Percentiles rank a stretch among this genome's conserved stretches.
Conservation (phyloP, 306 rosid species). For the Castanospermum australe region DNA sequence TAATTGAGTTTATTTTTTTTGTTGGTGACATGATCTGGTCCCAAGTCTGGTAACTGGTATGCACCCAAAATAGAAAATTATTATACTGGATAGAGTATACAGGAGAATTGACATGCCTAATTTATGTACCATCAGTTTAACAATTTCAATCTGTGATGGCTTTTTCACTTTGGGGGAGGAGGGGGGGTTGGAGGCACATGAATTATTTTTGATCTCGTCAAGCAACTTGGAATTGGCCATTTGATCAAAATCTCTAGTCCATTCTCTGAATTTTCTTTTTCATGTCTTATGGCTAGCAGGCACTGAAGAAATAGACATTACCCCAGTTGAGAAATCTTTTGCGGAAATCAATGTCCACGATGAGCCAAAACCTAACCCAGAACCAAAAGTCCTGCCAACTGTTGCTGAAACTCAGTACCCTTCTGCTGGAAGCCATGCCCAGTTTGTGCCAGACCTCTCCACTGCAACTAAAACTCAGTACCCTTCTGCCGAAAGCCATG, state of each 20-base stretch:
- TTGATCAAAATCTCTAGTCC: too few species aligned
- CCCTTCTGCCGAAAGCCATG: constrained; percentile 26
- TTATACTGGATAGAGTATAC: too few species aligned
- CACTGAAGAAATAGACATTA: constrained; percentile 32
- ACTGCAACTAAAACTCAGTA: neutral
- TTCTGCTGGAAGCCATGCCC: neutral
- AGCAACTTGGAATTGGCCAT: too few species aligned
- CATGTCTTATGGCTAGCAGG: constrained; percentile 12
- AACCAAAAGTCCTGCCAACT: neutral
- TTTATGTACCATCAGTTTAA: neutral
- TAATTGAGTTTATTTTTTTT: neutral
- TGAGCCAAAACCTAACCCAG: constrained; percentile 13
- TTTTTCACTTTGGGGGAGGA: too few species aligned
- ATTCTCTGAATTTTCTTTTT: neutral
- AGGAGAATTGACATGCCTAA: neutral
- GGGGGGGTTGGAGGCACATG: too few species aligned
- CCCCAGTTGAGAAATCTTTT: constrained; percentile 37
- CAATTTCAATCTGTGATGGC: constrained; percentile 8
- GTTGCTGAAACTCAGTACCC: neutral
- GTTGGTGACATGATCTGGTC: neutral
- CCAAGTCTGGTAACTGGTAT: neutral
- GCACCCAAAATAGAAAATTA: neutral
- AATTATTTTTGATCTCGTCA: too few species aligned
- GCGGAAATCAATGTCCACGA: constrained; percentile 43
- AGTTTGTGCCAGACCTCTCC: neutral